Evolutionary conservation across 176 grass and related monocot genomes (phyloP).

Genomic region (Dendrocalamus sinicus): DNA sequence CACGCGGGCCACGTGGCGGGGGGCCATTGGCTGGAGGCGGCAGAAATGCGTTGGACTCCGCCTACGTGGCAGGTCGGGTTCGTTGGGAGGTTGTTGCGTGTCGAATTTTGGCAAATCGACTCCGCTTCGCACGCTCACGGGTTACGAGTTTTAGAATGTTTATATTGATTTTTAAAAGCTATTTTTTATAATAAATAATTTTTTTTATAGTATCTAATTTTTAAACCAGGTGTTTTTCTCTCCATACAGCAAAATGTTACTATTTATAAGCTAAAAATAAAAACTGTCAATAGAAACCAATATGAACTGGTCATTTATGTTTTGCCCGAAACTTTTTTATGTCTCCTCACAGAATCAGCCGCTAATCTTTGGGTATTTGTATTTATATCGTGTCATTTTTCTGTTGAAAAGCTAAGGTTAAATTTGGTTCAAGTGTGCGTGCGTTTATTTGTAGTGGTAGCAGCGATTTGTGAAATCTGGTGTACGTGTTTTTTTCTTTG

Average conservation of each 20-base stretch:
- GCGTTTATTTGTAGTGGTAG: no score
- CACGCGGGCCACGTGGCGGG: slow-evolving; percentile 42
- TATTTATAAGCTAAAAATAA: no score
- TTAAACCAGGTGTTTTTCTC: no score
- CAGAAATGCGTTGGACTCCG: slow-evolving; percentile 43
- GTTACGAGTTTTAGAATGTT: neutral
- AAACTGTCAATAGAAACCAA: no score
- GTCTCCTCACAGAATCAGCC: neutral
- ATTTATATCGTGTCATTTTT: neutral
- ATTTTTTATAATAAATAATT: no score
- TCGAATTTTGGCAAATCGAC: neutral
- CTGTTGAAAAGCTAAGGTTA: neutral
- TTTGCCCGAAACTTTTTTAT: neutral
- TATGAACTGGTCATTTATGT: neutral
- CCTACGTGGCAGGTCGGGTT: slow-evolving; percentile 43
- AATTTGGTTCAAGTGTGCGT: neutral
- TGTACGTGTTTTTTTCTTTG: neutral
- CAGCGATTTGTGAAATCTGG: neutral
- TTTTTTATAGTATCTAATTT: no score
- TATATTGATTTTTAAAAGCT: no score
- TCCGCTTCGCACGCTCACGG: neutral
- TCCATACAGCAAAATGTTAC: no score
- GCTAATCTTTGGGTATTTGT: neutral
- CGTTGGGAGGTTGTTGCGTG: slow-evolving; percentile 8
- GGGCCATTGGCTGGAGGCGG: neutral